Conservation (phyloP, 2,329 filamentous ascomycete genomes). For the Penicillium brevicompactum region DNA sequence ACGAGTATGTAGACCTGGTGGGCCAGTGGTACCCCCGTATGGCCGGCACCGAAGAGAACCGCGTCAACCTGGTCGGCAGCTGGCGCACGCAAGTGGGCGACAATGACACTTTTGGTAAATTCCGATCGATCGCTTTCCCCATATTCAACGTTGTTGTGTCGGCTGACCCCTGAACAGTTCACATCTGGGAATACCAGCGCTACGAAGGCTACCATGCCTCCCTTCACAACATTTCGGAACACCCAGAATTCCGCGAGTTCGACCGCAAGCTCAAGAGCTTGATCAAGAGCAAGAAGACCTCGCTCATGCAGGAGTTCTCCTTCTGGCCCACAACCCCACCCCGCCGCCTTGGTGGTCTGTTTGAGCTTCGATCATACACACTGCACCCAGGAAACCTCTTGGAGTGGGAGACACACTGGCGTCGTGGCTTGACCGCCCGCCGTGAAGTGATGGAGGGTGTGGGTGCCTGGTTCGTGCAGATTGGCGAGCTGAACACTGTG, state of each 20-base stretch:
- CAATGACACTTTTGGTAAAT: conserved; percentile 87
- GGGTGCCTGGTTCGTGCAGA: conserved; percentile 97
- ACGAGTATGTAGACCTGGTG: conserved; percentile 89
- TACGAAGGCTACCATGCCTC: conserved; percentile 96
- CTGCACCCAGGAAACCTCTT: conserved; percentile 92
- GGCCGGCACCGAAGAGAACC: conserved; percentile 81
- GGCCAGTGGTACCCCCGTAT: conserved; percentile 91
- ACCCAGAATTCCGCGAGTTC: conserved; percentile 82
- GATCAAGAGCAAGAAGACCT: conserved; percentile 81
- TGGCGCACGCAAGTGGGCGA: conserved; percentile 98
- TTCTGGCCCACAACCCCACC: conserved; percentile 98
- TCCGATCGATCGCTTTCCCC: not conserved
- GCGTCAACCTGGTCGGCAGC: conserved; percentile 93
- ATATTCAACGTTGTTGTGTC: not conserved
- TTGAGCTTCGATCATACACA: conserved; percentile 95
- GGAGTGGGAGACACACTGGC: conserved; percentile 99
- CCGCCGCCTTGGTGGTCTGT: conserved; percentile 84
- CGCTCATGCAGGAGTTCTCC: conserved; percentile 98
- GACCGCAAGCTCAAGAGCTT: conserved; percentile 82
- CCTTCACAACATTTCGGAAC: conserved; percentile 77
- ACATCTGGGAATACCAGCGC: conserved; percentile 99
- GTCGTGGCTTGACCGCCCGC: conserved; percentile 83
- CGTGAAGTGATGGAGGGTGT: conserved; percentile 98
- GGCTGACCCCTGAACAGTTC: conserved; percentile 62
- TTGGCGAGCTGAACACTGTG: conserved; percentile 95